These are phyloP conservation scores for Colletotrichum cereale DNA, from an alignment of 2,329 filamentous ascomycete genomes.

Conservation along the genomic window DNA sequence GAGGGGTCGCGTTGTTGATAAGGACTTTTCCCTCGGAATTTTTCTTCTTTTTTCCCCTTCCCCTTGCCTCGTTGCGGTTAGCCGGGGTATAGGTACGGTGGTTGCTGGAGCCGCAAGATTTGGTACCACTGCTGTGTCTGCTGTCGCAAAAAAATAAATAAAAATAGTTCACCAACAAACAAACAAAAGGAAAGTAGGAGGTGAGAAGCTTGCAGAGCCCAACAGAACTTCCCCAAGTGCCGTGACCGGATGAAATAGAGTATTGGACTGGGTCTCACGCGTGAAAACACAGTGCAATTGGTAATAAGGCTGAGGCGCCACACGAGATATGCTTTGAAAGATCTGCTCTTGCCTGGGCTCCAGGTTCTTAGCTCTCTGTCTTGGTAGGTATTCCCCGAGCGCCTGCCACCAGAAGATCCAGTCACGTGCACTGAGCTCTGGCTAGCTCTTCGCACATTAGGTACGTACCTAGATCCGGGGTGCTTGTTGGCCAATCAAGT, in stretches of 20 bases:
- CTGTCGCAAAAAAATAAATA: slow-evolving; percentile 23
- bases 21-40: slow-evolving; percentile 1
- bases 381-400: slow-evolving; percentile 17
- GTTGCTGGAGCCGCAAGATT: slow-evolving; percentile 13
- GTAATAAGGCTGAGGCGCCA: slow-evolving; percentile 6
- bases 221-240: slow-evolving; percentile 15
- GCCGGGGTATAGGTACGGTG: background rate
- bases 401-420: slow-evolving; percentile 2
- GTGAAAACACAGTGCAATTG: slow-evolving; percentile 28
- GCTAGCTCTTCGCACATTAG: slow-evolving; percentile 25
- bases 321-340: slow-evolving; percentile 2
- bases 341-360: slow-evolving; percentile 20
- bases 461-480: slow-evolving; percentile 5
- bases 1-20: slow-evolving; percentile 27
- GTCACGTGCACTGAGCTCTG: slow-evolving; percentile 31
- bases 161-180: background rate
- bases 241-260: background rate
- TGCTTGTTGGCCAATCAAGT: slow-evolving; percentile 25
- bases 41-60: background rate
- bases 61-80: slow-evolving; percentile 5
- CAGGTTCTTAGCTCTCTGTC: slow-evolving; percentile 27
- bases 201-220: slow-evolving; percentile 5
- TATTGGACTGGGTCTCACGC: background rate
- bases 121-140: background rate
- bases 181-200: background rate